Base-by-base conservation (phyloP, 139 green algal genomes). In the Haematococcus sp. region DNA sequence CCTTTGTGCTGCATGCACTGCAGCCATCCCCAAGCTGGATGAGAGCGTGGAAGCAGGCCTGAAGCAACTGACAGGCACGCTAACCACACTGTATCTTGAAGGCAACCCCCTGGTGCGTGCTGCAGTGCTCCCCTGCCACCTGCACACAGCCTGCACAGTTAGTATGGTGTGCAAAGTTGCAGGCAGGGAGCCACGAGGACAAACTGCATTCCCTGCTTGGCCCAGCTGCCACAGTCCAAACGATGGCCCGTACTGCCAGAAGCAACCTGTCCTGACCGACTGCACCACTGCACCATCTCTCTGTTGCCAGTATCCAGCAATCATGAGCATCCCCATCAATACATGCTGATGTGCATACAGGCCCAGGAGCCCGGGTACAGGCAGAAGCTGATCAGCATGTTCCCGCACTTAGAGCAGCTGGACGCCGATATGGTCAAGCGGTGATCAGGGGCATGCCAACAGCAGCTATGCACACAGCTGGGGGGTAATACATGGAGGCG, bases 71-170 rank as follows among this genome's bases (percentile, higher is more conserved):
- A 33, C 70, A 11, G 46, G 61, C 28, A 90, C 76, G 40, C 76
- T 98, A 17, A 88, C 76, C 11, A 93, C 86, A 27, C 55, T 98
- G 13, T 98, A 98, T 81, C 75, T 98, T 16, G 80, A 90, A 17
- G 75, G 80, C 72, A 98, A 97, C 80, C 91, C 91, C 2, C 85
- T 80, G 44, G 87, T 85, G 31, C 54, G 64, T 9, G 3, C n/a
- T n/a, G n/a, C n/a, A n/a, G n/a, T n/a, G n/a, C n/a, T n/a, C n/a
- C n/a, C n/a, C n/a, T n/a, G n/a, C n/a, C n/a, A n/a, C n/a, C n/a
- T n/a, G n/a, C n/a, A n/a, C n/a, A n/a, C 1, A 15, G 46, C 4
- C n/a, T 30, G 2, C 2, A 15, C 28, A 31, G 2, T 13, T 5
- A 23, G 2, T 67, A 25, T 67, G n/a, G 15, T 4, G 4, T 40